A percentile compares a stretch with the other conserved stretches of the same genome.
Conservation (phyloP, 306 rosid species). For the Glycine tomentella region DNA sequence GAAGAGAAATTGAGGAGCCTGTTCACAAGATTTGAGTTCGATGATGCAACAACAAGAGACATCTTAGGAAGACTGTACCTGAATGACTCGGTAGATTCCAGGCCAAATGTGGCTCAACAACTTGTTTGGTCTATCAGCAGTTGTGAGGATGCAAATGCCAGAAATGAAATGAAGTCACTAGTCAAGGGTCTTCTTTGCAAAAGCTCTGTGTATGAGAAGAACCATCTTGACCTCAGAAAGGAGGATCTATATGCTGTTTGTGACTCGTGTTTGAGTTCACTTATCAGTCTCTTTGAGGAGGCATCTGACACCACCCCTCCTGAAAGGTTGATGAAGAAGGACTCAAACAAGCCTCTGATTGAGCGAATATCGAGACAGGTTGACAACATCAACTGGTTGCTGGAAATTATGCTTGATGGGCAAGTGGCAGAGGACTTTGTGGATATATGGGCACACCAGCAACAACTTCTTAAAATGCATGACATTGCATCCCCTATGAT, state of each 20-base stretch:
- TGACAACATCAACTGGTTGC: constrained; percentile 25
- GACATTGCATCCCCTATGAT: not conserved
- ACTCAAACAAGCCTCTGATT: not conserved
- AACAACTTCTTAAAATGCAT: constrained; percentile 6
- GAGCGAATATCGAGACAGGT: not conserved
- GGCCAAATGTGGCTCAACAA: constrained; percentile 9
- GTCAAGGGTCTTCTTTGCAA: constrained; percentile 16
- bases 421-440: constrained; percentile 24
- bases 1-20: constrained; percentile 1
- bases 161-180: constrained; percentile 18
- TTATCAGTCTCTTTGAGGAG: constrained; percentile 16
- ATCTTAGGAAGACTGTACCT: constrained; percentile 6
- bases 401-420: constrained; percentile 13
- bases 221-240: constrained; percentile 2
- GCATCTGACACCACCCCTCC: not conserved
- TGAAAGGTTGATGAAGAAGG: not conserved
- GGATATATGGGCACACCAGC: not conserved
- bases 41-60: constrained; percentile 8
- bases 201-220: constrained; percentile 20
- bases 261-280: not conserved
- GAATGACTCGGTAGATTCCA: not conserved
- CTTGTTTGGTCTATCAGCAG: constrained; percentile 4
- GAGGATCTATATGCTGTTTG: constrained; percentile 7
- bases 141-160: constrained; percentile 19
- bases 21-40: constrained; percentile 15